Percentiles rank a stretch among this genome's conserved stretches.
phyloP scores from a whole-genome alignment of 179 eudicot genomes.

The Silene noctiflora region DNA sequence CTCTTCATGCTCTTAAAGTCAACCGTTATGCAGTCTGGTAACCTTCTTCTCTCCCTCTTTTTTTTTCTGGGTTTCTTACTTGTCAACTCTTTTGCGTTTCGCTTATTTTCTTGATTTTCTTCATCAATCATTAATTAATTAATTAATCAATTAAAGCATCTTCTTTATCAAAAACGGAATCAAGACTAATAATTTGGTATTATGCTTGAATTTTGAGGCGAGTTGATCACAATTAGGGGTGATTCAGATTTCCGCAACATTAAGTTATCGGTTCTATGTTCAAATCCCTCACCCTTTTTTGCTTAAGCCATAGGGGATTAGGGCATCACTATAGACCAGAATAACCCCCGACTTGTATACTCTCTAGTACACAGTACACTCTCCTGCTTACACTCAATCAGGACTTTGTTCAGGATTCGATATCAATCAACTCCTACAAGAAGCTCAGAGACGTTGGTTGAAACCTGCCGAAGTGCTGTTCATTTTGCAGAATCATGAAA shows the following conservation, averaged over 20 bases:
- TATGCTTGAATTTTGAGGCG: too few relatives aligned
- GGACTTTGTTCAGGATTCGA: constrained; percentile 50
- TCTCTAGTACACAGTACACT: too few relatives aligned
- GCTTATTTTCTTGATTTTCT: neutral
- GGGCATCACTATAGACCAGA: too few relatives aligned
- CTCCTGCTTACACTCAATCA: too few relatives aligned
- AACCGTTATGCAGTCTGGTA: constrained; percentile 33
- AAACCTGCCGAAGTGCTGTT: constrained; percentile 85
- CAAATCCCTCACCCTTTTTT: too few relatives aligned
- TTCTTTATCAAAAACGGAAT: neutral
- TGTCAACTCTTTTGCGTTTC: too few relatives aligned
- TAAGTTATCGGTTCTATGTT: too few relatives aligned
- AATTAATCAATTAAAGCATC: neutral
- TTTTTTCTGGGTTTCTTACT: neutral
- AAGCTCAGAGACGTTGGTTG: constrained; percentile 84
- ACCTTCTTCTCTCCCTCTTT: too few relatives aligned
- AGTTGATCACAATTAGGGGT: neutral
- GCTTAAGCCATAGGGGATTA: too few relatives aligned
- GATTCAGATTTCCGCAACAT: neutral
- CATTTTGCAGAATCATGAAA: constrained; percentile 69
- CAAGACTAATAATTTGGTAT: neutral
- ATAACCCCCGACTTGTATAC: too few relatives aligned
- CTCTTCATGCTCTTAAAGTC: neutral
- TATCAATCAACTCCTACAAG: constrained; percentile 59
- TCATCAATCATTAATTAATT: neutral